A percentile compares a stretch with the other conserved stretches of the same genome.
Conservation (phyloP, 176 grass and related monocot species). For the Tillandsia leiboldiana region DNA sequence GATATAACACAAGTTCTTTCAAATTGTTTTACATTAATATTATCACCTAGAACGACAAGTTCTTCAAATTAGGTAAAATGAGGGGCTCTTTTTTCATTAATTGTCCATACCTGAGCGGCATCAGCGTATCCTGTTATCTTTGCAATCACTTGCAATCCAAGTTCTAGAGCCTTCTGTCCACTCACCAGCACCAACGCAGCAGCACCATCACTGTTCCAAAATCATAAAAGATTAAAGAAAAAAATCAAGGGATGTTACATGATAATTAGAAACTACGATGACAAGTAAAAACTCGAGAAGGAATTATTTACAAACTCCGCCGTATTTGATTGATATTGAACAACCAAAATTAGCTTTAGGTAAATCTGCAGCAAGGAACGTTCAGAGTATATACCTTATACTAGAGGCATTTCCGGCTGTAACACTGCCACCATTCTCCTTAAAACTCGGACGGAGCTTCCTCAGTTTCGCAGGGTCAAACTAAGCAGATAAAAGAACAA, state of each 20-base stretch:
- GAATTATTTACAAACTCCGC: too few species aligned
- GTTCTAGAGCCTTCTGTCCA: slow-evolving; percentile 66
- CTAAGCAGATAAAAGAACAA: slow-evolving; percentile 22
- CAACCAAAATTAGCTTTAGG: too few species aligned
- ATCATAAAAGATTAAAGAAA: slow-evolving; percentile 9
- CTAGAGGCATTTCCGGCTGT: slow-evolving; percentile 96
- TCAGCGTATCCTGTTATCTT: slow-evolving; percentile 81
- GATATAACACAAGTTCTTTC: neutral
- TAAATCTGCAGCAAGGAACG: neutral
- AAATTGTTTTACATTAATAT: neutral
- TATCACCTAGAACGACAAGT: too few species aligned
- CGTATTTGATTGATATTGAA: too few species aligned
- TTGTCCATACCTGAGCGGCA: slow-evolving; percentile 62
- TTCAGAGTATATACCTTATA: slow-evolving; percentile 30
- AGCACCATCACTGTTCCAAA: slow-evolving; percentile 49
- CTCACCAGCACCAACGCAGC: slow-evolving; percentile 70
- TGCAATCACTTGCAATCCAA: slow-evolving; percentile 67
- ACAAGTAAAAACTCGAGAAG: neutral
- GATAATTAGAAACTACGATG: slow-evolving; percentile 1
- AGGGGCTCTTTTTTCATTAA: too few species aligned
- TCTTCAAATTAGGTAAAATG: too few species aligned
- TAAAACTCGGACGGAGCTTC: slow-evolving; percentile 97
- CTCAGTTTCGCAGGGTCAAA: slow-evolving; percentile 81
- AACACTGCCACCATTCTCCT: slow-evolving; percentile 68
- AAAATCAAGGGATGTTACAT: slow-evolving; percentile 1